phyloP scores from a whole-genome alignment of 1,284 basidiomycete genomes.

The Moniliella sp. region DNA sequence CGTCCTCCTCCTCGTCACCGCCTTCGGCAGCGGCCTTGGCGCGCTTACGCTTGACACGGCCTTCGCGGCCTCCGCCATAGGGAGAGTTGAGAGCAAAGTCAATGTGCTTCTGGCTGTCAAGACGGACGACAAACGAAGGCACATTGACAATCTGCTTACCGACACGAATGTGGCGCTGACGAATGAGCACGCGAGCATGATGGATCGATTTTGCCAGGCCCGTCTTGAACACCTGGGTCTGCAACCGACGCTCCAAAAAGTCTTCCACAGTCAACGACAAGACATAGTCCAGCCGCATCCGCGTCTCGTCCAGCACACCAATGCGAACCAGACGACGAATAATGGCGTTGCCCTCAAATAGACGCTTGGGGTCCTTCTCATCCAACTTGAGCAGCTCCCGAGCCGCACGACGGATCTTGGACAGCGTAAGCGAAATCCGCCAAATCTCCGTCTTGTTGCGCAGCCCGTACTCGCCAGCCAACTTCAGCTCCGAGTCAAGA shows the following conservation, averaged over 20 bases:
- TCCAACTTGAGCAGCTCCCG: conserved; percentile 99
- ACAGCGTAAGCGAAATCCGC: conserved; percentile 83
- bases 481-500: conserved; percentile 98
- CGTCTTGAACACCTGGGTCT: conserved; percentile 98
- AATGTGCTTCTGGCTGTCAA: conserved; percentile 52
- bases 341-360: conserved; percentile 96
- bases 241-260: conserved; percentile 95
- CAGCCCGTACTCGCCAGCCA: conserved; percentile 97
- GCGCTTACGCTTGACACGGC: conserved; percentile 98
- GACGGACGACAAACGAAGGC: conserved; percentile 83
- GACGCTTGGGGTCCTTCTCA: conserved; percentile 96
- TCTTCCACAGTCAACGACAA: conserved; percentile 89
- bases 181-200: conserved; percentile 91
- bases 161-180: conserved; percentile 88
- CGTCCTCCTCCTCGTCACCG: conserved; percentile 61
- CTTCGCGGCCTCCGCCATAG: conserved; percentile 84
- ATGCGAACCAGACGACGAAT: conserved; percentile 97
- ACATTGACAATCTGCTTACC: conserved; percentile 99
- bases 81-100: conserved; percentile 94
- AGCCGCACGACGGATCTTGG: conserved; percentile 98
- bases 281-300: conserved; percentile 81
- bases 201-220: conserved; percentile 95
- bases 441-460: conserved; percentile 99
- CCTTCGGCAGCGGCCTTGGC: conserved; percentile 78
- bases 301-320: conserved; percentile 93